Conservation (phyloP, 345 rosid species). For the Syzygium aqueum region DNA sequence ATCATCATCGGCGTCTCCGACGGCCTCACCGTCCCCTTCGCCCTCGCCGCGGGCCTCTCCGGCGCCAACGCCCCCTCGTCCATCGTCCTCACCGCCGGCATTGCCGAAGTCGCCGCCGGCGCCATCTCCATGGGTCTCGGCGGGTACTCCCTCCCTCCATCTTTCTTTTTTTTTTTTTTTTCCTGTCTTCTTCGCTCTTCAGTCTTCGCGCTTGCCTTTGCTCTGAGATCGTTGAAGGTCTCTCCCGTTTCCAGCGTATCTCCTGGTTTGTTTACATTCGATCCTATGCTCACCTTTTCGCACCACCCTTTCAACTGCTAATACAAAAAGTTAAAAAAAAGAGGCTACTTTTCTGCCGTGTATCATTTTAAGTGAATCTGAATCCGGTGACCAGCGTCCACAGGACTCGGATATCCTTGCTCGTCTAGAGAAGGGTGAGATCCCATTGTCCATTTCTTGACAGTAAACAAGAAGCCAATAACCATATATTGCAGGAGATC, state of each 20-base stretch:
- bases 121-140: conserved; percentile 99
- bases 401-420: not conserved
- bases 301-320: not conserved
- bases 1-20: conserved; percentile 96
- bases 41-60: conserved; percentile 95
- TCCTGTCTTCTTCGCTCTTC: not conserved
- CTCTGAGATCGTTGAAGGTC: not conserved
- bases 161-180: not conserved
- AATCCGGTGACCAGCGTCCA: not conserved
- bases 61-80: conserved; percentile 88
- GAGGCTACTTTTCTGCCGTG: not conserved
- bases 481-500: not conserved
- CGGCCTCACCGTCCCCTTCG: conserved; percentile 94
- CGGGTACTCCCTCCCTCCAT: conserved; percentile 28
- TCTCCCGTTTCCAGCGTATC: not conserved
- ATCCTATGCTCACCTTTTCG: not conserved
- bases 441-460: not conserved
- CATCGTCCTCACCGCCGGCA: conserved; percentile 88
- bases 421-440: not conserved
- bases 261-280: too few species aligned
- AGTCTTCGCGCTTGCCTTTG: not conserved
- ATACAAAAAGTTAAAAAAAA: not conserved
- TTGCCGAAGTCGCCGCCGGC: conserved; percentile 95
- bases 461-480: not conserved
- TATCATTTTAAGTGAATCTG: not conserved